phyloP scores from a whole-genome alignment of 1,284 basidiomycete genomes.

The Leccinum subatratum region DNA sequence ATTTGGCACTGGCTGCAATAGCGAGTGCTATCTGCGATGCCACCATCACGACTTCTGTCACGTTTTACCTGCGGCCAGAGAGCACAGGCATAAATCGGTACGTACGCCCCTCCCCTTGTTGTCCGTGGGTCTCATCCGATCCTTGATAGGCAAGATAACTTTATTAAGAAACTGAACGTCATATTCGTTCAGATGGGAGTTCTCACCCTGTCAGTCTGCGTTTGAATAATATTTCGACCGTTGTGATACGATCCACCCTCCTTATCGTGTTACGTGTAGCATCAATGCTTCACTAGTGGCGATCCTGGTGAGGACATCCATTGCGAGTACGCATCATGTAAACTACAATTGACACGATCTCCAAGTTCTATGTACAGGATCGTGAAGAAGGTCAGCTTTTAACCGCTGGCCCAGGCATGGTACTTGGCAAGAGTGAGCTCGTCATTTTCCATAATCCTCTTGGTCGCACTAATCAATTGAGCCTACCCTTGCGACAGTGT shows the following conservation, averaged over 20 bases:
- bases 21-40: constrained; percentile 21
- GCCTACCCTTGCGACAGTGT: constrained; percentile 9
- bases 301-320: constrained; percentile 13
- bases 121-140: too few species aligned
- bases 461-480: neutral
- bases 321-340: neutral
- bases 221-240: neutral
- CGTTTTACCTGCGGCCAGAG: constrained; percentile 19
- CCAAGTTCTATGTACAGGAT: constrained; percentile 17
- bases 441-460: neutral
- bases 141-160: constrained; percentile 5
- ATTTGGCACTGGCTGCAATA: constrained; percentile 6
- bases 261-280: constrained; percentile 11
- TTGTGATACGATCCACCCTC: neutral
- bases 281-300: constrained; percentile 13
- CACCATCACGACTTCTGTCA: constrained; percentile 20
- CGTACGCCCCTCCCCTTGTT: neutral
- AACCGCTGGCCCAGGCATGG: constrained; percentile 7
- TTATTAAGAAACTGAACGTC: constrained; percentile 16
- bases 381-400: constrained; percentile 2
- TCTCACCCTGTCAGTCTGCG: constrained; percentile 18
- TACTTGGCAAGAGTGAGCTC: constrained; percentile 20
- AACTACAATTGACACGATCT: neutral
- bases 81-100: constrained; percentile 19
- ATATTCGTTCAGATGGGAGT: constrained; percentile 28